Conservation (phyloP, 140 eudicot genomes). For the Cichorium intybus region DNA sequence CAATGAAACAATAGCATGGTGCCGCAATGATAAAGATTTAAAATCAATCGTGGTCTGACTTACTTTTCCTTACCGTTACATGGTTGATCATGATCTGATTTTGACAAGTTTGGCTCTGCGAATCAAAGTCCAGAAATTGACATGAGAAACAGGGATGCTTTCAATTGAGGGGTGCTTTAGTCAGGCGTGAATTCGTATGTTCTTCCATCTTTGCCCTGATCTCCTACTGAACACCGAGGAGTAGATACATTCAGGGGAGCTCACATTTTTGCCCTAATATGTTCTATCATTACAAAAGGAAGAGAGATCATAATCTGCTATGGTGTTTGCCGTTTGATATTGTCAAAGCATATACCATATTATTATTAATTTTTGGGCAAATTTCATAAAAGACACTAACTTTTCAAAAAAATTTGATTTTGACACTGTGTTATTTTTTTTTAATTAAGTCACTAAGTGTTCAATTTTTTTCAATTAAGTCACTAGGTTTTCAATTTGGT, state of each 20-base stretch:
- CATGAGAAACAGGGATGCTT: neutral
- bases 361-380: too few relatives aligned
- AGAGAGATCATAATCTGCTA: too few relatives aligned
- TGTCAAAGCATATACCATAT: too few relatives aligned
- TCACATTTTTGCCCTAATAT: neutral
- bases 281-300: neutral
- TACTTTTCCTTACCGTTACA: neutral
- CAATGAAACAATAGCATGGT: neutral
- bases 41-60: slow-evolving; percentile 1
- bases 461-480: too few relatives aligned
- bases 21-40: neutral
- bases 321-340: too few relatives aligned
- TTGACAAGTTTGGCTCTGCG: neutral
- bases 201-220: neutral
- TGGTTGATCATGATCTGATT: neutral
- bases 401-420: too few relatives aligned
- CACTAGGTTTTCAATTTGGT: too few relatives aligned
- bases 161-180: neutral
- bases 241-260: neutral
- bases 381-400: too few relatives aligned
- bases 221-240: neutral
- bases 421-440: too few relatives aligned
- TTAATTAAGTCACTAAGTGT: too few relatives aligned
- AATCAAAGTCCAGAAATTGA: neutral
- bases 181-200: neutral